Percentiles rank a stretch among this genome's conserved stretches.
These are phyloP conservation scores for Parietichytrium sp. DNA, from an alignment of 108 stramenopile genomes.

Conservation along the genomic window DNA sequence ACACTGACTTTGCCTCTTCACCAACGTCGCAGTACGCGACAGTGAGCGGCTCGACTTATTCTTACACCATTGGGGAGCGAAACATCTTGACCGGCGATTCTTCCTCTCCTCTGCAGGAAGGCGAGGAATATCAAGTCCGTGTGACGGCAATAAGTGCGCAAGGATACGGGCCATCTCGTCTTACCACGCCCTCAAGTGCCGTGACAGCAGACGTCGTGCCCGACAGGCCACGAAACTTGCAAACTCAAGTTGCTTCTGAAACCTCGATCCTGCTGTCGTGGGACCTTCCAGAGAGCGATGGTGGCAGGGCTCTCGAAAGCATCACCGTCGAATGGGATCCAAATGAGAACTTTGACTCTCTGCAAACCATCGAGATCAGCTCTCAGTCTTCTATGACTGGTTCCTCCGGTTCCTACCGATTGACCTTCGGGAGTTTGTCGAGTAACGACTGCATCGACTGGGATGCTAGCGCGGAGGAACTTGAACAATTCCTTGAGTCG, in stretches of 20 bases:
- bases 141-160: constrained; percentile 72
- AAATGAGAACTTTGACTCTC: constrained; percentile 51
- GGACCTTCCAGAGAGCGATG: constrained; percentile 67
- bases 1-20: constrained; percentile 62
- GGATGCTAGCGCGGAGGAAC: constrained; percentile 59
- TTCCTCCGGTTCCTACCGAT: neutral
- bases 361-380: neutral
- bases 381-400: neutral
- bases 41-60: constrained; percentile 49
- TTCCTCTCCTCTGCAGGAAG: constrained; percentile 56
- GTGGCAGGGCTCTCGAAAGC: constrained; percentile 67
- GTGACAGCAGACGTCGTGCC: constrained; percentile 66
- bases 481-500: constrained; percentile 55
- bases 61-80: constrained; percentile 69
- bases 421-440: neutral
- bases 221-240: constrained; percentile 46
- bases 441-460: constrained; percentile 62
- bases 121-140: constrained; percentile 67
- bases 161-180: constrained; percentile 62
- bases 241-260: constrained; percentile 42
- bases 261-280: constrained; percentile 57
- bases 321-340: constrained; percentile 71
- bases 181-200: constrained; percentile 55
- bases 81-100: constrained; percentile 73
- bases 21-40: constrained; percentile 62